Evolutionary conservation across 768 basidiomycete genomes (phyloP).

Genomic region (Sarcomyxa edulis): DNA sequence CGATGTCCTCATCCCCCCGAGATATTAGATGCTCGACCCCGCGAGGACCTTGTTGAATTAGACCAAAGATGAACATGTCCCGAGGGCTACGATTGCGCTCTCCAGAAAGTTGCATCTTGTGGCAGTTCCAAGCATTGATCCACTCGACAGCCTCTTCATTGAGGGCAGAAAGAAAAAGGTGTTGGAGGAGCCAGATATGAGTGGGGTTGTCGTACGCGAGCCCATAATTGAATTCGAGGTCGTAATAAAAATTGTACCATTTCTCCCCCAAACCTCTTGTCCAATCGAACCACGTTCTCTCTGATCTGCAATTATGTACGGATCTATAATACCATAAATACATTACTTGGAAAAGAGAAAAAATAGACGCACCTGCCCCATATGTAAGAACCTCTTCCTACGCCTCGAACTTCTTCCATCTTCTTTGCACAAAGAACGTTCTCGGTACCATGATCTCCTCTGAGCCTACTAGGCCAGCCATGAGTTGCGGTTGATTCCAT

Average conservation of each 20-base stretch:
- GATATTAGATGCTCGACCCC: conserved; percentile 12
- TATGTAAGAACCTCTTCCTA: conserved; percentile 26
- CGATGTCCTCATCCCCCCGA: conserved; percentile 1
- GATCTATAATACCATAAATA: conserved; percentile 17
- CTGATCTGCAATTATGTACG: conserved; percentile 35
- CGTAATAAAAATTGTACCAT: conserved; percentile 32
- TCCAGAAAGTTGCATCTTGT: conserved; percentile 16
- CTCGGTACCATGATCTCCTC: conserved; percentile 28
- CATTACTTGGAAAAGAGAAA: not conserved
- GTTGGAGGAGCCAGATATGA: conserved; percentile 36
- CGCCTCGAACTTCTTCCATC: conserved; percentile 21
- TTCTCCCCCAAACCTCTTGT: conserved; percentile 26
- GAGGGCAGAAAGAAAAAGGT: conserved; percentile 27
- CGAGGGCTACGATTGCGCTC: conserved; percentile 14
- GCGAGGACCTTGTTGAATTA: conserved; percentile 22
- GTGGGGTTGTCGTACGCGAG: conserved; percentile 17
- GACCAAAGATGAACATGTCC: conserved; percentile 26
- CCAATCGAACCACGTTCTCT: conserved; percentile 33
- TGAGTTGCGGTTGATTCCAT: conserved; percentile 10
- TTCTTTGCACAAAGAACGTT: conserved; percentile 23
- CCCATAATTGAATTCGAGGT: conserved; percentile 22
- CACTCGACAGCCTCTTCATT: conserved; percentile 25
- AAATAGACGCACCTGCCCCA: conserved; percentile 23
- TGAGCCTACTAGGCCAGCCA: conserved; percentile 26
- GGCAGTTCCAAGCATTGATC: conserved; percentile 29